phyloP scores from a whole-genome alignment of 2,329 filamentous ascomycete genomes.

The Biscogniauxia marginata region DNA sequence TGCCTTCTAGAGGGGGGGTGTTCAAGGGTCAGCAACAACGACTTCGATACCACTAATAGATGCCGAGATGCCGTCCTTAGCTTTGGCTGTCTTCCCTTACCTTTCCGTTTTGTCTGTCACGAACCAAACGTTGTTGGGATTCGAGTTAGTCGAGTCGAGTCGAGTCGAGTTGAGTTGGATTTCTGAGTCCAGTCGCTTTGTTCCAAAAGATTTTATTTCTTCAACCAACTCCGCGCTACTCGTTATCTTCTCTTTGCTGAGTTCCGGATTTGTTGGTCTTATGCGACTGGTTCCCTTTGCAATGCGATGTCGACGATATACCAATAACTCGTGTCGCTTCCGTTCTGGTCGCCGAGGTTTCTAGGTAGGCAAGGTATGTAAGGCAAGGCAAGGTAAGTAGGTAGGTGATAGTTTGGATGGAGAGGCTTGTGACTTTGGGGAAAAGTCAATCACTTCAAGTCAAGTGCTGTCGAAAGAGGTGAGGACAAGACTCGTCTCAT shows the following conservation, averaged over 20 bases:
- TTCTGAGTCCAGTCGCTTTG: background rate
- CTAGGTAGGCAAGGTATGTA: background rate
- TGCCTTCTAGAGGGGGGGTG: background rate
- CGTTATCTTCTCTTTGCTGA: background rate
- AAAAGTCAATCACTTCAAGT: background rate
- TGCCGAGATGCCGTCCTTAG: background rate
- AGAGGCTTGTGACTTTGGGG: background rate
- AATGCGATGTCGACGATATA: background rate
- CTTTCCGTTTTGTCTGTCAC: background rate
- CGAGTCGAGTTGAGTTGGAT: background rate
- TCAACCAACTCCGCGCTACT: background rate
- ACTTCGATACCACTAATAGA: background rate
- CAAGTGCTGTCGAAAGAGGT: conserved; percentile 2
- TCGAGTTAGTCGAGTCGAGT: background rate
- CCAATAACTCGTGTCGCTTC: background rate
- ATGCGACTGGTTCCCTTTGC: background rate
- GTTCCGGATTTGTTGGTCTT: background rate
- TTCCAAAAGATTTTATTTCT: background rate
- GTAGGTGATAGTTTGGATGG: background rate
- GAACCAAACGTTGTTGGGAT: background rate
- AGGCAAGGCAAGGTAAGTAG: background rate
- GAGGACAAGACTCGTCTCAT: conserved; percentile 18
- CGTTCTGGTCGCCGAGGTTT: background rate
- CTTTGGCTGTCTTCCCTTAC: background rate
- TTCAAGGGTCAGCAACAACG: background rate